A percentile compares a stretch with the other conserved stretches of the same genome.
Evolutionary conservation across 768 basidiomycete species (phyloP).

Genomic region (Termitomyces titanicus): DNA sequence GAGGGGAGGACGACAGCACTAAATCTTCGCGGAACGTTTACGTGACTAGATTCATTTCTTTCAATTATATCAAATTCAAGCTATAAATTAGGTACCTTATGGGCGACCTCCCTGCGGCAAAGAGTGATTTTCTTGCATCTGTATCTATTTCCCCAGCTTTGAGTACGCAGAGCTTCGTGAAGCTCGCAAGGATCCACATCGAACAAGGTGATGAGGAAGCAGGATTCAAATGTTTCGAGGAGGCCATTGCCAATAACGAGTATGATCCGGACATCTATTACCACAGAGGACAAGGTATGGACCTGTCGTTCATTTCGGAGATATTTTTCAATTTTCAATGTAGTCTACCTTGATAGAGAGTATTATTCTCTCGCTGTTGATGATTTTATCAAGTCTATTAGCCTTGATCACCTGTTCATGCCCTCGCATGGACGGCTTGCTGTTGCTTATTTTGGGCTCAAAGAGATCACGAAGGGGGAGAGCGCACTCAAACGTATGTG

Average conservation of each 20-base stretch:
- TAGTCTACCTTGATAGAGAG: slow-evolving; percentile 86
- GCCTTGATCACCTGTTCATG: slow-evolving; percentile 82
- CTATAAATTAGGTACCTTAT: slow-evolving; percentile 68
- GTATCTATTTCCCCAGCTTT: slow-evolving; percentile 62
- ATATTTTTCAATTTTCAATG: not conserved
- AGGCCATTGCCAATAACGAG: slow-evolving; percentile 76
- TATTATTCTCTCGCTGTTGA: slow-evolving; percentile 78
- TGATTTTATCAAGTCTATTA: slow-evolving; percentile 89
- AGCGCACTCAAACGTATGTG: slow-evolving; percentile 84
- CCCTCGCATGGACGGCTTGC: slow-evolving; percentile 97
- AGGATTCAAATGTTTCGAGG: slow-evolving; percentile 88
- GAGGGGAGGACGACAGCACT: slow-evolving; percentile 79
- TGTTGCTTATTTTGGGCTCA: slow-evolving; percentile 93
- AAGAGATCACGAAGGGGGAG: slow-evolving; percentile 64
- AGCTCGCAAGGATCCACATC: slow-evolving; percentile 96
- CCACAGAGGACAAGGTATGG: slow-evolving; percentile 90
- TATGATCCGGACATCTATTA: slow-evolving; percentile 96
- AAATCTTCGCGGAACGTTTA: slow-evolving; percentile 94
- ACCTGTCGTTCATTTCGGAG: not conserved
- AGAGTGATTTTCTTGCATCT: slow-evolving; percentile 76
- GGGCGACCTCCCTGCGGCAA: slow-evolving; percentile 77
- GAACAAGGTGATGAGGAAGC: slow-evolving; percentile 79
- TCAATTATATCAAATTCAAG: not conserved
- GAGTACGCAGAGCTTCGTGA: slow-evolving; percentile 90
- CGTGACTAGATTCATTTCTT: slow-evolving; percentile 30